Evolutionary conservation across 495 filamentous ascomycete species (phyloP), one percentile per base, ranked within the genome.

Genomic region (Cladorrhinum samala): DNA sequence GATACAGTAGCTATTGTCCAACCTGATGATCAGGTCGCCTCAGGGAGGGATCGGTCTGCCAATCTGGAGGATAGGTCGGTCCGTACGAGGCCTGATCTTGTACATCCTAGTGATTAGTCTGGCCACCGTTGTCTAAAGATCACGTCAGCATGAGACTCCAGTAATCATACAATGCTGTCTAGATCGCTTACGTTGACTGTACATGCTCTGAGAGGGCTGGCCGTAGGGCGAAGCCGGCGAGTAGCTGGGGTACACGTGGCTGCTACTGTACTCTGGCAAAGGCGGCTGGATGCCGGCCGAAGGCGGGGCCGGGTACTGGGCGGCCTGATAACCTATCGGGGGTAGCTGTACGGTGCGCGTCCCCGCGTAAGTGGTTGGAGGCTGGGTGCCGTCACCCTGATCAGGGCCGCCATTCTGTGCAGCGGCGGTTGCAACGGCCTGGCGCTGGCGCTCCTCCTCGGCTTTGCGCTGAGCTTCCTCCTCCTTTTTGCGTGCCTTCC

Each of bases 401-500:
- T 70, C 72, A 39, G 54, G 19, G 21, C 46, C 56, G 18, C 55
- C 61, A 24, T 60, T 71, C 52, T 72, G 68, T 36, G 83, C 82
- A 44, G 67, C 77, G 30, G 75, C 76, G 46, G 79, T 74, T 27
- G 76, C 81, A 21, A 80, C 80, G 44, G 80, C 81, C 36, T 80
- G 79, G 44, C 89, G 87, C 55, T 87, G 82, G 52, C 89, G 83
- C 58, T 97, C 93, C 60, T 96, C 93, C 3, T 88, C 87, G 18
- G 85, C 87, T 79, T 97, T 97, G 60, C 93, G 86, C 64, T 78
- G 75, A 52, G 82, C 83, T 53, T 97, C 93, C 60, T 97, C 93
- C 69, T 98, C 93, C 87, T 98, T 97, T 82, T 97, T 98, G 55
- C 91, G 89, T 16, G 88, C 87, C 71, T 98, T 98, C 93, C 93